Conservation (phyloP, 179 eudicot genomes). For the Heliamphora pulchella region DNA sequence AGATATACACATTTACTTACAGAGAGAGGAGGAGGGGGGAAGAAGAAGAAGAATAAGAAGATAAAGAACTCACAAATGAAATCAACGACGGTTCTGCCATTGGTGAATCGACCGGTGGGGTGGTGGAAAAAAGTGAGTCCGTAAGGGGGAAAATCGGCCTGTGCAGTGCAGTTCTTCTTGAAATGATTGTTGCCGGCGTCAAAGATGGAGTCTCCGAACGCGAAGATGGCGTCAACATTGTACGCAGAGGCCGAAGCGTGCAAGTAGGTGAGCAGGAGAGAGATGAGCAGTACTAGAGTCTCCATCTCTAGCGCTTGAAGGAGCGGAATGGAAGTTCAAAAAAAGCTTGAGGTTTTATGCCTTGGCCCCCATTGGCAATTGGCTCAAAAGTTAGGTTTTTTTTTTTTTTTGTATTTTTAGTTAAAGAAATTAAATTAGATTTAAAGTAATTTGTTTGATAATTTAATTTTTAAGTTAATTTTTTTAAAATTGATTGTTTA, state of each 20-base stretch:
- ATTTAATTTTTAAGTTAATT: no score
- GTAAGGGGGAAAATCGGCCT: conserved; percentile 79
- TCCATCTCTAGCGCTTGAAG: conserved; percentile 12
- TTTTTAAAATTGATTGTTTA: no score
- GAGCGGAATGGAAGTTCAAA: not conserved
- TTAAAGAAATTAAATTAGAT: no score
- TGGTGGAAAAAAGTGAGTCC: conserved; percentile 51
- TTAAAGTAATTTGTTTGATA: no score
- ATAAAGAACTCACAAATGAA: conserved; percentile 33
- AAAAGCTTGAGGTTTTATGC: not conserved
- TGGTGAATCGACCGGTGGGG: conserved; percentile 75
- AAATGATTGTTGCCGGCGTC: conserved; percentile 74
- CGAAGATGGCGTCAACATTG: conserved; percentile 42
- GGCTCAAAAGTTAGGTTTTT: no score
- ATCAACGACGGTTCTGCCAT: conserved; percentile 71
- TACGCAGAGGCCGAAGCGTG: conserved; percentile 7
- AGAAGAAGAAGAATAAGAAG: not conserved
- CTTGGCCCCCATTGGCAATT: no score
- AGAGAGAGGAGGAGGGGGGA: not conserved
- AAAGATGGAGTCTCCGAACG: conserved; percentile 68
- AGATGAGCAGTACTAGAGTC: conserved; percentile 16
- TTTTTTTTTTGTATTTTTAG: no score
- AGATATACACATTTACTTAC: not conserved
- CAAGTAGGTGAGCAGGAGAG: conserved; percentile 16
- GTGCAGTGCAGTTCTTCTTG: conserved; percentile 40